These are phyloP conservation scores for Vicia sativa DNA, from an alignment of 306 rosid species.

Conservation along the genomic window DNA sequence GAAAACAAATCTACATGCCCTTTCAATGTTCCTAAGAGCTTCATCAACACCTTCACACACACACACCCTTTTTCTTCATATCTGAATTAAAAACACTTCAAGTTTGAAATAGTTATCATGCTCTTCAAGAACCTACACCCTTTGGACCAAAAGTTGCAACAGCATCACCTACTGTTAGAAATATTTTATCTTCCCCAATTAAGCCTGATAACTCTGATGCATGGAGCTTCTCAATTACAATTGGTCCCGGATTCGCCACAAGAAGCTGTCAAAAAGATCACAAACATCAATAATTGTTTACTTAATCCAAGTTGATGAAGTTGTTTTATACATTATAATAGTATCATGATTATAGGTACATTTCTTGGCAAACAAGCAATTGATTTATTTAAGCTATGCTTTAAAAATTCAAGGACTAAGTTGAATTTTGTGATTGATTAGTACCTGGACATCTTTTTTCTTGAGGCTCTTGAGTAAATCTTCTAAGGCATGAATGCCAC, in stretches of 20 bases:
- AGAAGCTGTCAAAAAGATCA: conserved; percentile 48
- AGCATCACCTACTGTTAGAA: conserved; percentile 72
- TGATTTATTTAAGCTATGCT: too few relatives aligned
- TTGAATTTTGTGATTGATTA: too few relatives aligned
- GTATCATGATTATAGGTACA: neutral
- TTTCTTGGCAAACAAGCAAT: conserved; percentile 9
- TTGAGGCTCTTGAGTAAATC: conserved; percentile 58
- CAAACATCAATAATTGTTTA: neutral
- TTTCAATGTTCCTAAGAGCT: neutral
- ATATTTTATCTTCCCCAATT: conserved; percentile 69
- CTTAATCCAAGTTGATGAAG: neutral
- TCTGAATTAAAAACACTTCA: neutral
- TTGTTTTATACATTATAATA: neutral
- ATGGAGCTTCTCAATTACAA: conserved; percentile 68
- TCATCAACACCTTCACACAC: neutral
- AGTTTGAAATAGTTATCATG: conserved; percentile 2
- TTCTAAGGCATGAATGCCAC: conserved; percentile 75
- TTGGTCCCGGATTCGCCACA: conserved; percentile 78
- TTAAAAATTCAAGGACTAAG: too few relatives aligned
- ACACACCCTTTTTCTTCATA: conserved; percentile 1
- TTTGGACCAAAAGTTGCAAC: conserved; percentile 49
- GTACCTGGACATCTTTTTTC: conserved; percentile 60
- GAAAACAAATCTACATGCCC: neutral
- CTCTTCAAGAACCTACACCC: conserved; percentile 25
- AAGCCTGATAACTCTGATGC: conserved; percentile 53